These are phyloP conservation scores for Neurospora crassa DNA, from an alignment of 2,329 filamentous ascomycete species.

Conservation along the genomic window DNA sequence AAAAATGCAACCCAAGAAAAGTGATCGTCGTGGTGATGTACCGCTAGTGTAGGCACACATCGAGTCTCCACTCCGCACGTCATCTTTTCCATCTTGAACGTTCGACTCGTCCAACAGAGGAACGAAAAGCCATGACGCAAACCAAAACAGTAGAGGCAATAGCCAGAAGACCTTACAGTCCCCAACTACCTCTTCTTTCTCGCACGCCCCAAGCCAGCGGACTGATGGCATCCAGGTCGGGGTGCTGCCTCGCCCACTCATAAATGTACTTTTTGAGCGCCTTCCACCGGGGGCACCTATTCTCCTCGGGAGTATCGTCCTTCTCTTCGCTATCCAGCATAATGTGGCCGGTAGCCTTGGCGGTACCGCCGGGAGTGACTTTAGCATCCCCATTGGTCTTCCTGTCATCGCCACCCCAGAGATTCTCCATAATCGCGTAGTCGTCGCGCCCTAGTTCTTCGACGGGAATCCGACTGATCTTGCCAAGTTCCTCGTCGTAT, in stretches of 20 bases:
- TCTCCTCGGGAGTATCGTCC: conserved; percentile 27
- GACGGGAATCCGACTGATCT: conserved; percentile 63
- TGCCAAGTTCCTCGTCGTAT: conserved; percentile 78
- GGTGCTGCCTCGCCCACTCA: conserved; percentile 86
- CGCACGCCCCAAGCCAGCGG: conserved; percentile 58
- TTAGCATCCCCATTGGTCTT: conserved; percentile 1
- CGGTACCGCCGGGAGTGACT: conserved; percentile 15
- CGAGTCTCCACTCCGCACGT: background rate
- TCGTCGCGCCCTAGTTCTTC: conserved; percentile 66
- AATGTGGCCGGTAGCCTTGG: conserved; percentile 64
- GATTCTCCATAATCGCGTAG: conserved; percentile 35
- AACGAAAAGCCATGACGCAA: conserved; percentile 1
- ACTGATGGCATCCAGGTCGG: conserved; percentile 53
- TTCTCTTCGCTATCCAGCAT: conserved; percentile 46
- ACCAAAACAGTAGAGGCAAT: background rate
- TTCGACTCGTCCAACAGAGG: conserved; percentile 1
- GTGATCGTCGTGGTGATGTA: background rate
- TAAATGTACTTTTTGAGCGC: conserved; percentile 75
- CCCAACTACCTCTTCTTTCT: conserved; percentile 63
- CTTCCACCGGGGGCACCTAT: conserved; percentile 65
- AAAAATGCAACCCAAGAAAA: background rate
- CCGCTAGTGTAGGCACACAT: background rate
- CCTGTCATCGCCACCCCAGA: conserved; percentile 15
- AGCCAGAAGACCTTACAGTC: conserved; percentile 34
- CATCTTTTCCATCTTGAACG: background rate